Evolutionary conservation across 2,329 filamentous ascomycete species (phyloP), one percentile per base, ranked within the genome.

Genomic region (Ascochyta koolunga): DNA sequence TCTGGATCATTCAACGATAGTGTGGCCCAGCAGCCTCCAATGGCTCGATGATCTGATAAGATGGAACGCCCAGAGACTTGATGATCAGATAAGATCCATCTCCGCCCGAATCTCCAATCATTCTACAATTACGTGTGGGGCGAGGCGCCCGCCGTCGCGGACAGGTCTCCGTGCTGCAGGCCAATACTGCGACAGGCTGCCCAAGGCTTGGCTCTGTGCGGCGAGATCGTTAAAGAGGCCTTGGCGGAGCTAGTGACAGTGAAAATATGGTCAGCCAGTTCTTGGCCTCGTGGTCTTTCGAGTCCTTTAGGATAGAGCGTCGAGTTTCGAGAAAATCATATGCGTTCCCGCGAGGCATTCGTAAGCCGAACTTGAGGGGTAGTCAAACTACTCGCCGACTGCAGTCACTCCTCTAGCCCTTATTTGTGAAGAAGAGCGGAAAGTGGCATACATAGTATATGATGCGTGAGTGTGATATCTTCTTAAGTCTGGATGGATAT

Each of bases 21-120:
- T 37, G 54, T 45, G 45, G 42, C 47, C 55, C 63, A 54, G 41
- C 46, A 32, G 41, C 52, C 32, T 35, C 52, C 27, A 24, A 54
- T 47, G 46, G 55, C 52, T 61, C 60, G 50, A 68, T 67, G 63
- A 69, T 69, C 67, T 64, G 65, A 68, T 68, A 65, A 68, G 62
- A 64, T 61, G 53, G 33, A 42, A 18, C 35, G 56, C 56, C 59
- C 42, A 61, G 56, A 31, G 42, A 44, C 44, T 57, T 54, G 59
- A 57, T 60, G 58, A 67, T 67, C 62, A 56, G 64, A 69, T 68
- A 65, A 68, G 62, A 64, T 64, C 50, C 54, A 61, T 40, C 46
- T 46, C 52, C 52, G 52, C 5, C 5, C 13, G 18, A 32, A 18
- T 24, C 45, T 44, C 52, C 52, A 55, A 55, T 55, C 52, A 55